These are phyloP conservation scores for Diaporthe longicolla DNA, from an alignment of 2,329 filamentous ascomycete species.

Conservation along the genomic window DNA sequence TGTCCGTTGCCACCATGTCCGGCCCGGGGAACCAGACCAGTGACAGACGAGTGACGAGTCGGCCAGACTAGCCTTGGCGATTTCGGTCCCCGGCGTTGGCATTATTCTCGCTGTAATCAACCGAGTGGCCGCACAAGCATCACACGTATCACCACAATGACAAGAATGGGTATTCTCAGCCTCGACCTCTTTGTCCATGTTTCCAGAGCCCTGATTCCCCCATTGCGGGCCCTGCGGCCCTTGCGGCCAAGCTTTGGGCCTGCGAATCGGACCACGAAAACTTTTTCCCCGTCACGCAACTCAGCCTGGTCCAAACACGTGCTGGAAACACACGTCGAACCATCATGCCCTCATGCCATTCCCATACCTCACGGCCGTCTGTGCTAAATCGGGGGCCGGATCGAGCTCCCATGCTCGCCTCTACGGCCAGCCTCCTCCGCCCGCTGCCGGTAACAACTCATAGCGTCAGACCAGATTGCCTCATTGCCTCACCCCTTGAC, in stretches of 20 bases:
- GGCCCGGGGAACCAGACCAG: not conserved
- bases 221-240: not conserved
- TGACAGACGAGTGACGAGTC: slow-evolving; percentile 5
- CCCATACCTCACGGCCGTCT: slow-evolving; percentile 22
- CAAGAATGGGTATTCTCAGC: slow-evolving; percentile 15
- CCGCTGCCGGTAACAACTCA: slow-evolving; percentile 11
- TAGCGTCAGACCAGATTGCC: slow-evolving; percentile 35
- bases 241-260: slow-evolving; percentile 30
- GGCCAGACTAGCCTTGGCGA: slow-evolving; percentile 32
- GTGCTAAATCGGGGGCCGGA: slow-evolving; percentile 28
- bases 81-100: slow-evolving; percentile 36
- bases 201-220: slow-evolving; percentile 21
- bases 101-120: slow-evolving; percentile 42
- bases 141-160: slow-evolving; percentile 17
- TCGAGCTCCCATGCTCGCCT: slow-evolving; percentile 17
- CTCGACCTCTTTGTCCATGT: slow-evolving; percentile 37
- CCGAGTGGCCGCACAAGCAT: slow-evolving; percentile 17
- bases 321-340: slow-evolving; percentile 39
- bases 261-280: slow-evolving; percentile 33
- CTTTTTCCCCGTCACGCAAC: slow-evolving; percentile 40
- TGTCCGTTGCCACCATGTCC: slow-evolving; percentile 6
- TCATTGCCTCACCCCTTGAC: slow-evolving; percentile 2
- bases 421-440: slow-evolving; percentile 22
- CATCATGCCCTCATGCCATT: slow-evolving; percentile 34
- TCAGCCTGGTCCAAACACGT: slow-evolving; percentile 36